Conservation (phyloP, 371 early-diverging fungal genomes). For the Synchytrium microbalum region DNA sequence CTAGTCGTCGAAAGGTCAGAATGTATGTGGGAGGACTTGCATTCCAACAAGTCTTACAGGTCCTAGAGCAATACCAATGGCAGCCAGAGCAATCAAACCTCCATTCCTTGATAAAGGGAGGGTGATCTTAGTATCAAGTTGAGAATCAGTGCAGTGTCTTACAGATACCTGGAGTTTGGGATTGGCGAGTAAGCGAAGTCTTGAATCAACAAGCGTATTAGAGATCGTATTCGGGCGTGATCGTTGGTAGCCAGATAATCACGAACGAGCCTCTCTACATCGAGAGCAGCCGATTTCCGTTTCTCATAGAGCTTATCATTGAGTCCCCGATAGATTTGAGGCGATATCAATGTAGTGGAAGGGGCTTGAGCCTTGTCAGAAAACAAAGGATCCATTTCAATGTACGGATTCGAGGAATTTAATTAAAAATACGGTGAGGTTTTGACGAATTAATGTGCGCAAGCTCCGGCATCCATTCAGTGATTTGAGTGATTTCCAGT, state of each 20-base stretch:
- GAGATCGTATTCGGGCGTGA: slow-evolving; percentile 38
- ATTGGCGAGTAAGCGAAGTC: slow-evolving; percentile 76
- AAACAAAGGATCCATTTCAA: no score
- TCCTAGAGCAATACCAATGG: slow-evolving; percentile 74
- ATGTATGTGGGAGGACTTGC: not conserved
- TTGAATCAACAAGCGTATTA: slow-evolving; percentile 55
- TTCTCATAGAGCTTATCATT: slow-evolving; percentile 83
- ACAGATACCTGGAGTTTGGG: slow-evolving; percentile 65
- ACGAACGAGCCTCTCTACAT: slow-evolving; percentile 75
- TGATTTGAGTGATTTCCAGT: no score
- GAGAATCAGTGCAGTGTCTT: no score
- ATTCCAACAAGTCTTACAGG: slow-evolving; percentile 35
- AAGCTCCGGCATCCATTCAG: no score
- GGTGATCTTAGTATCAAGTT: no score
- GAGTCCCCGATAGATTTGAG: slow-evolving; percentile 46
- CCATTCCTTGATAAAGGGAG: no score
- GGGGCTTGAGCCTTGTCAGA: no score
- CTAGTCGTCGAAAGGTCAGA: slow-evolving; percentile 8
- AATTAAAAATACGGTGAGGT: no score
- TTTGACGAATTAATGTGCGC: no score
- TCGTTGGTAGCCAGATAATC: slow-evolving; percentile 49
- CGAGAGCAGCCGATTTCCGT: slow-evolving; percentile 78
- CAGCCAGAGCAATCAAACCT: slow-evolving; percentile 84
- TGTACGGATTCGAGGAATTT: no score
- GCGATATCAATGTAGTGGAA: not conserved